Percentiles rank a stretch among this genome's conserved stretches.
These are phyloP conservation scores for Thalassiosira livingstoniorum DNA, from an alignment of 352 stramenopile genomes.

Conservation along the genomic window DNA sequence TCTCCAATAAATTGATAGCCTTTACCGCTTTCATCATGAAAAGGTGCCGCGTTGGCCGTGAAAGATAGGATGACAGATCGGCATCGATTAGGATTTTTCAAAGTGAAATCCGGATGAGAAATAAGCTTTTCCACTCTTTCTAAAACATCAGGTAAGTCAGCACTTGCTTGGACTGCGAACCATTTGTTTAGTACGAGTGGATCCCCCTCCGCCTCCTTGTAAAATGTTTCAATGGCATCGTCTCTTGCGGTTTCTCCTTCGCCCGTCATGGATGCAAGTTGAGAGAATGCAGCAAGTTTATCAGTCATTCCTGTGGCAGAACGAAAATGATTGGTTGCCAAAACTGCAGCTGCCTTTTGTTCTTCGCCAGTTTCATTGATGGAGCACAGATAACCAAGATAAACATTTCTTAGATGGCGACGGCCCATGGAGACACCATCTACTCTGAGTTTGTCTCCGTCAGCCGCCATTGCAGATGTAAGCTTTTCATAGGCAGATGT, in stretches of 20 bases:
- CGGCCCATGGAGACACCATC: slow-evolving; percentile 82
- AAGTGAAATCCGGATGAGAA: slow-evolving; percentile 86
- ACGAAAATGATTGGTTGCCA: slow-evolving; percentile 83
- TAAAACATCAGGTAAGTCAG: slow-evolving; percentile 82
- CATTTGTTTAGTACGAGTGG: slow-evolving; percentile 88
- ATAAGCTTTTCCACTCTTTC: slow-evolving; percentile 72
- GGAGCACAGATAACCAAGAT: slow-evolving; percentile 84
- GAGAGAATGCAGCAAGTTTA: slow-evolving; percentile 84
- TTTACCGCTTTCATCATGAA: slow-evolving; percentile 85
- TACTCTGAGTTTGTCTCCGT: slow-evolving; percentile 75
- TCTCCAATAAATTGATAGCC: slow-evolving; percentile 88
- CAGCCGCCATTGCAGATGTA: slow-evolving; percentile 59
- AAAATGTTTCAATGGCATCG: slow-evolving; percentile 85
- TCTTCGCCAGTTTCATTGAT: slow-evolving; percentile 77
- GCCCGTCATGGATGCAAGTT: slow-evolving; percentile 83
- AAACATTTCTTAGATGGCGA: slow-evolving; percentile 87
- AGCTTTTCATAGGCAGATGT: slow-evolving; percentile 66
- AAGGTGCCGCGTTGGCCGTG: slow-evolving; percentile 84
- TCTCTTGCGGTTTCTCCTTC: slow-evolving; percentile 65
- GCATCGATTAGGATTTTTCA: slow-evolving; percentile 89
- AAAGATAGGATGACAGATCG: slow-evolving; percentile 86
- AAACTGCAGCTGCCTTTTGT: slow-evolving; percentile 59
- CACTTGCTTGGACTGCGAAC: slow-evolving; percentile 86
- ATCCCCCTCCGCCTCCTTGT: slow-evolving; percentile 84
- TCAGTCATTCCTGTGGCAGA: slow-evolving; percentile 88